Conservation (phyloP, 2,329 filamentous ascomycete species). For the Talaromyces sp. region DNA sequence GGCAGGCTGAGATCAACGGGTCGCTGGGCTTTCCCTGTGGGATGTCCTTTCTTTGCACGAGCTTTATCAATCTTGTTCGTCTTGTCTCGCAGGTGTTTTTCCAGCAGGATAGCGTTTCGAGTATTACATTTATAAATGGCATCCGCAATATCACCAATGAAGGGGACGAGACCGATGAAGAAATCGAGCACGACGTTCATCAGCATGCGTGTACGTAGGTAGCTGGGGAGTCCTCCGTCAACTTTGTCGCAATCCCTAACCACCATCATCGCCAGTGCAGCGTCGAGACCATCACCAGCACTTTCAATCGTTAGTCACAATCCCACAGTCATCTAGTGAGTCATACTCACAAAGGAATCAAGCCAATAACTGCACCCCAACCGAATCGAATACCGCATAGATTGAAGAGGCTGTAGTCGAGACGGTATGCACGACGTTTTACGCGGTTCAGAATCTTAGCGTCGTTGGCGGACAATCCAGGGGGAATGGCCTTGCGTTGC, state of each 20-base stretch:
- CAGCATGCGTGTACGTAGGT: conserved; percentile 68
- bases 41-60: conserved; percentile 28
- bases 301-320: conserved; percentile 38
- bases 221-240: conserved; percentile 65
- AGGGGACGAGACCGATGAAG: conserved; percentile 50
- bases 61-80: conserved; percentile 39
- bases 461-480: conserved; percentile 79
- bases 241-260: conserved; percentile 68
- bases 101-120: conserved; percentile 45
- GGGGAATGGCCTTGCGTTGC: conserved; percentile 77
- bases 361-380: conserved; percentile 80
- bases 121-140: conserved; percentile 50
- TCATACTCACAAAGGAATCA: conserved; percentile 71
- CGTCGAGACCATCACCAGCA: conserved; percentile 71
- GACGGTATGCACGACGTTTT: conserved; percentile 76
- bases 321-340: background rate
- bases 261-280: conserved; percentile 71
- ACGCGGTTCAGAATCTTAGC: conserved; percentile 78
- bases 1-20: conserved; percentile 37
- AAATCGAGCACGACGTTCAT: conserved; percentile 64
- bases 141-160: conserved; percentile 49
- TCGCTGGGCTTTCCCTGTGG: conserved; percentile 11
- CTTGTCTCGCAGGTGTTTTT: conserved; percentile 44
- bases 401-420: conserved; percentile 82
- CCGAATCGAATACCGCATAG: conserved; percentile 80